Percentiles rank a stretch among this genome's conserved stretches.
Evolutionary conservation across 2,329 filamentous ascomycete genomes (phyloP).

Genomic region (Clathrospora elynae): DNA sequence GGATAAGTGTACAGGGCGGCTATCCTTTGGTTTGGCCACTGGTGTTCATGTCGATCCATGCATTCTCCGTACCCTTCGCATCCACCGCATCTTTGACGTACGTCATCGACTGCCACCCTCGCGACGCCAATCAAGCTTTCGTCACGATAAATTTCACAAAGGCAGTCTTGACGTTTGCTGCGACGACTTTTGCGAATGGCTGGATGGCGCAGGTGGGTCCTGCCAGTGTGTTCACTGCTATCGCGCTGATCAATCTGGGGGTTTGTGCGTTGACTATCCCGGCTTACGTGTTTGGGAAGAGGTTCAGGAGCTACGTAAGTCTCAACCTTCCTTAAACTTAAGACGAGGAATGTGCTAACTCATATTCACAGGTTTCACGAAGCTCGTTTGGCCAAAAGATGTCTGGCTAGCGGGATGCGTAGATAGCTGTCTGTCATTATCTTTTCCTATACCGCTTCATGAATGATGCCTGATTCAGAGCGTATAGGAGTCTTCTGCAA

Average conservation of each 20-base stretch:
- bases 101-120: conserved; percentile 50
- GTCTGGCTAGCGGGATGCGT: conserved; percentile 19
- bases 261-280: conserved; percentile 77
- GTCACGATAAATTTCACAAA: conserved; percentile 52
- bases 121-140: conserved; percentile 50
- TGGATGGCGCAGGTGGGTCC: conserved; percentile 62
- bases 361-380: conserved; percentile 18
- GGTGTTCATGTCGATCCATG: conserved; percentile 46
- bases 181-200: conserved; percentile 79
- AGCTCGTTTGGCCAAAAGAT: conserved; percentile 29
- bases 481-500: too few species aligned
- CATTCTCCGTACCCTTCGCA: conserved; percentile 47
- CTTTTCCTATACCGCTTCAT: too few species aligned
- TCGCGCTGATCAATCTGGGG: conserved; percentile 72
- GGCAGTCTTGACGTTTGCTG: conserved; percentile 61
- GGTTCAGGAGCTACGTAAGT: conserved; percentile 39
- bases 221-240: conserved; percentile 69
- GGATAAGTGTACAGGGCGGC: conserved; percentile 41
- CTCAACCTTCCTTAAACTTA: too few species aligned
- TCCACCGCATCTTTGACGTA: conserved; percentile 49
- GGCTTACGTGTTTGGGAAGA: conserved; percentile 55
- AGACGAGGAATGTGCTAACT: conserved; percentile 5
- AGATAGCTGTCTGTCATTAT: too few species aligned
- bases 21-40: conserved; percentile 37
- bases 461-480: too few species aligned